These are phyloP conservation scores for Colletotrichum horii DNA, from an alignment of 2,329 filamentous ascomycete genomes.

Conservation along the genomic window DNA sequence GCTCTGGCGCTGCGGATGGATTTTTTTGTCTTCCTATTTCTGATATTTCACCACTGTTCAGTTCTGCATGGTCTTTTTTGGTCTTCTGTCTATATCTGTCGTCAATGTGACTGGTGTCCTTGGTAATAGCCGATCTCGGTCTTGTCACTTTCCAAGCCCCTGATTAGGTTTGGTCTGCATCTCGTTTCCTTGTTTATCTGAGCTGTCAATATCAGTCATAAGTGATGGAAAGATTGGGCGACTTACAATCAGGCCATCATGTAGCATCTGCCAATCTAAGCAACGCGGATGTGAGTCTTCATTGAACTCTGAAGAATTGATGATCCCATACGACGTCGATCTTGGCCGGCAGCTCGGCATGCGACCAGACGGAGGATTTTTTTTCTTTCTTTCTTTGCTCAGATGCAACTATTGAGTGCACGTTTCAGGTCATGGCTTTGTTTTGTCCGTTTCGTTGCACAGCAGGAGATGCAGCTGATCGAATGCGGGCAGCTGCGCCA, in stretches of 20 bases:
- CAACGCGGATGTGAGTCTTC: background rate
- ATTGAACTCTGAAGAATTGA: background rate
- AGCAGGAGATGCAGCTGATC: background rate
- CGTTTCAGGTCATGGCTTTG: background rate
- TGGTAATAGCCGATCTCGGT: background rate
- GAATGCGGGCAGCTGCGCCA: background rate
- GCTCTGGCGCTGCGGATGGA: background rate
- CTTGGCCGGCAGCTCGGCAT: background rate
- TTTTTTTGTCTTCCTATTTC: fast-evolving
- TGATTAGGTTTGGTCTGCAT: background rate
- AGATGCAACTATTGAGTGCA: background rate
- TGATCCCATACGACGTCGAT: background rate
- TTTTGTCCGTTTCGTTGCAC: background rate
- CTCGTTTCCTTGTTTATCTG: background rate
- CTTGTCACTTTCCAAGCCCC: background rate
- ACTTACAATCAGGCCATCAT: background rate
- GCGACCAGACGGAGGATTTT: background rate
- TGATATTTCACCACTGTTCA: background rate
- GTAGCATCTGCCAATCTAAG: background rate
- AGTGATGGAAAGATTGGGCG: background rate
- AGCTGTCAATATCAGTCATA: background rate
- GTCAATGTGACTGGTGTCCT: background rate
- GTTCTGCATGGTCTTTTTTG: background rate
- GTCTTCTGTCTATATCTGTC: background rate
- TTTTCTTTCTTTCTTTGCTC: background rate